Base-by-base conservation (phyloP, 202 grass and related monocot genomes). In the Zoysia matrella region DNA sequence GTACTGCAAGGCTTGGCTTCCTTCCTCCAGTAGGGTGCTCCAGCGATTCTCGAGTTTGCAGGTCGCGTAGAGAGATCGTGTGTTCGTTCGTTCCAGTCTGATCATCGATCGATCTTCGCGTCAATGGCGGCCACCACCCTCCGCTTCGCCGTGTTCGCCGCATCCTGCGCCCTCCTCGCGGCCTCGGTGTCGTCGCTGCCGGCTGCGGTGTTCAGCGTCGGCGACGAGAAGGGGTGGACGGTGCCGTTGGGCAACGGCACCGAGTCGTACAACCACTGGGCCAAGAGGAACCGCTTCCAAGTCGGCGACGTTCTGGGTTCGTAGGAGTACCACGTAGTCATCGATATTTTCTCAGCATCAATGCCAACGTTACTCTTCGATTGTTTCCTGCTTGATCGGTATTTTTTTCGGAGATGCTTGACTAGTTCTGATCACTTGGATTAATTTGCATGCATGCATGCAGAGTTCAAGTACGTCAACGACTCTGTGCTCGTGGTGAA, bases 401-500 rank as follows among this genome's bases (percentile, higher is more conserved):
- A 22, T 22, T 22, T 22, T 22, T 22, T 22, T 22, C 22, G 0
- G 22, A 22, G 22, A 22, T 0, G 22, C 22, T 22, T 22, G 22
- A 22, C 22, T 22, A 22, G 22, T 22, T 22, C 22, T 22, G 22
- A 22, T 22, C 22, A 22, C 22, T 22, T 22, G 0, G 13, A 55
- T 15, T 12, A 55, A 15, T 14, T 0, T 13, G 2, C n/a, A 3
- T 30, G 55, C 3, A 36, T 10, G 56, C 45, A 3, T 87, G 56
- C 67, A 97, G 95, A 82, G 83, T 97, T 97, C 88, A 86, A 84
- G 86, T 94, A 97, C 71, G 42, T 18, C 41, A 86, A 77, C 58
- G 95, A 94, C 79, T 93, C 92, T 36, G 88, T 97, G 90, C 66
- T 94, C 41, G 51, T 89, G 71, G 95, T 97, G 70, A 67, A 41